Evolutionary conservation across 2,329 filamentous ascomycete species (phyloP), one percentile per base, ranked within the genome.

Genomic region (Nemania bipapillata): DNA sequence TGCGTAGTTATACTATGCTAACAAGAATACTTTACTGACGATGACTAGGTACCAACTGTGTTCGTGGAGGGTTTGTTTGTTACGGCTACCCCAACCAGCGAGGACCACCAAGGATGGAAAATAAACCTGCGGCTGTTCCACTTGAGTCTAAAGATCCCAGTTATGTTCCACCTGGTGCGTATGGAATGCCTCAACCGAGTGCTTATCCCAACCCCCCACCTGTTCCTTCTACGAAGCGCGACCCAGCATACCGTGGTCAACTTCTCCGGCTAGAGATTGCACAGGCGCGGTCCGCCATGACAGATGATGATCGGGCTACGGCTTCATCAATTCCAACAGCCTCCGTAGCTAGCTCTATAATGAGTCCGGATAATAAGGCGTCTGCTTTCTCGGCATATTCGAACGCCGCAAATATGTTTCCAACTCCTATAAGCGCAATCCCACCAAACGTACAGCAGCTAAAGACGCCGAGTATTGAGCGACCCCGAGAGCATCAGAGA

Each of bases 21-120:
- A 22, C 20, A 53, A n/a, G 37, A 20, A 40, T 9, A 17, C 17
- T 75, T 71, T 71, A 55, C 73, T 76, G 47, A 71, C 53, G 35
- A 42, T 70, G 69, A 69, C 65, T 71, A 95, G 92, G 92, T 82
- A 92, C 91, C 78, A 98, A 99, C 77, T 99, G 96, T 81, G 86
- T 92, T 64, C 91, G 93, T 69, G 95, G 96, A 52, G 93, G 92
- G 17, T 98, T 98, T 79, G 84, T 92, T 37, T 99, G 96, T 79
- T 91, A 93, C 74, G 96, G 96, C 59, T 99, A 99, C 81, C 92
- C 92, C 77, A 92, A 92, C 63, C 90, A 92, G 74, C 88, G 93
- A 75, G 89, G 90, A 59, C 96, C 92, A 90, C 89, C 91, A 71
- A 96, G 95, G 80, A 89, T 91, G 35, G 90, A 91, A 69, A 89